Percentiles rank a stretch among this genome's conserved stretches.
Conservation (phyloP, 1,139 yeast species). For the Suhomyces choctaworum region DNA sequence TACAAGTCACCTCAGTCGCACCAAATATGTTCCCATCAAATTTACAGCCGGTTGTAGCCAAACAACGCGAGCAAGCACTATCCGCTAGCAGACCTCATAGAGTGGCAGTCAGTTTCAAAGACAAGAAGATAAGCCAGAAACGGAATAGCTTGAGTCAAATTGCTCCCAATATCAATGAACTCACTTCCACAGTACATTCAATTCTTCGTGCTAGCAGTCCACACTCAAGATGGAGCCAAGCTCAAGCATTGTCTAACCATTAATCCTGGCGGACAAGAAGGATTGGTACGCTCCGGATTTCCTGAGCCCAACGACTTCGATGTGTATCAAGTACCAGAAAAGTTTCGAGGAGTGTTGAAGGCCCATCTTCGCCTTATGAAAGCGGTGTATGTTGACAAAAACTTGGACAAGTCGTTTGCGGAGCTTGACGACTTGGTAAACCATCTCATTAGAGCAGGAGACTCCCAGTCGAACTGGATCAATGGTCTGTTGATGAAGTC, state of each 20-base stretch:
- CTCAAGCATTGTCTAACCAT: constrained; percentile 34
- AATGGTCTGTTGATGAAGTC: constrained; percentile 56
- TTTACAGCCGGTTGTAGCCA: too few relatives aligned
- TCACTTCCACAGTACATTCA: constrained; percentile 24
- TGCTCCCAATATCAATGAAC: constrained; percentile 3
- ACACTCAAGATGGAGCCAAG: constrained; percentile 20
- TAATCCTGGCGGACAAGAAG: constrained; percentile 34
- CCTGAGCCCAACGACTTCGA: constrained; percentile 44
- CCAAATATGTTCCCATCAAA: too few relatives aligned
- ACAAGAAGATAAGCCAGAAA: background rate
- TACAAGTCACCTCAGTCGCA: too few relatives aligned
- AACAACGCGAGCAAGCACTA: too few relatives aligned
- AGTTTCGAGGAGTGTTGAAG: constrained; percentile 34
- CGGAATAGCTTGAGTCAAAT: background rate
- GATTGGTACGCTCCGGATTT: constrained; percentile 28
- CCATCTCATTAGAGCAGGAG: constrained; percentile 60
- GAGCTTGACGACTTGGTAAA: constrained; percentile 45
- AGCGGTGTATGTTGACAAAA: constrained; percentile 37
- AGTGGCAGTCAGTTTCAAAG: too few relatives aligned
- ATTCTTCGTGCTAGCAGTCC: constrained; percentile 21
- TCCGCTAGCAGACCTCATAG: too few relatives aligned
- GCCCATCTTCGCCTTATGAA: constrained; percentile 41
- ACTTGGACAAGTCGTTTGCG: constrained; percentile 41
- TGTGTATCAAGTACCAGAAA: constrained; percentile 37
- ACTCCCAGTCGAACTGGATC: constrained; percentile 65